A percentile compares a stretch with the other conserved stretches of the same genome.
Evolutionary conservation across 345 rosid genomes (phyloP).

Genomic region (Eucalyptus cladocalyx): DNA sequence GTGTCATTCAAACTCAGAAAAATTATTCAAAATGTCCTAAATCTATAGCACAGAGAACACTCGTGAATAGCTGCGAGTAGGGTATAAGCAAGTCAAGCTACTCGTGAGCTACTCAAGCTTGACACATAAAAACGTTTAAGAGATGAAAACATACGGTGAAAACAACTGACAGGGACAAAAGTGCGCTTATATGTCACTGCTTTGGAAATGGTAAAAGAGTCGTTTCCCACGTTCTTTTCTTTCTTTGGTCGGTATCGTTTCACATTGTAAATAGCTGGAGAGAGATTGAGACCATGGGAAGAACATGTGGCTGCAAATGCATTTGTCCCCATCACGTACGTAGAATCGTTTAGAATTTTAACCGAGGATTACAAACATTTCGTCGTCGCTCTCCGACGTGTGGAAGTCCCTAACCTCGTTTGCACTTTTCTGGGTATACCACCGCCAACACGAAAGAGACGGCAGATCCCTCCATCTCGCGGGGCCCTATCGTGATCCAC

Average conservation of each 20-base stretch:
- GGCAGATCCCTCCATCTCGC: too few species aligned
- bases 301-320: background rate
- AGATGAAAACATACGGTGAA: background rate
- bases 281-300: background rate
- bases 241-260: too few species aligned
- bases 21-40: too few species aligned
- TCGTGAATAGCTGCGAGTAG: background rate
- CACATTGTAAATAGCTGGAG: background rate
- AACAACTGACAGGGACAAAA: background rate
- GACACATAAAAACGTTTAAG: background rate
- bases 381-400: background rate
- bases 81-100: background rate
- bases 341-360: background rate
- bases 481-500: too few species aligned
- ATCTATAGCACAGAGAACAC: too few species aligned
- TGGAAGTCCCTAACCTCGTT: background rate
- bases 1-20: background rate
- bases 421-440: too few species aligned
- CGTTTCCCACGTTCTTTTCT: background rate
- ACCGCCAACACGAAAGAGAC: too few species aligned
- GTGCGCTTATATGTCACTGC: background rate
- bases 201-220: background rate
- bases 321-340: background rate
- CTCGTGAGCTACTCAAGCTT: too few species aligned
- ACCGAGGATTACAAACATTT: background rate